These are phyloP conservation scores for Delphinella strobiligena DNA, from an alignment of 2,329 filamentous ascomycete genomes.

Conservation along the genomic window DNA sequence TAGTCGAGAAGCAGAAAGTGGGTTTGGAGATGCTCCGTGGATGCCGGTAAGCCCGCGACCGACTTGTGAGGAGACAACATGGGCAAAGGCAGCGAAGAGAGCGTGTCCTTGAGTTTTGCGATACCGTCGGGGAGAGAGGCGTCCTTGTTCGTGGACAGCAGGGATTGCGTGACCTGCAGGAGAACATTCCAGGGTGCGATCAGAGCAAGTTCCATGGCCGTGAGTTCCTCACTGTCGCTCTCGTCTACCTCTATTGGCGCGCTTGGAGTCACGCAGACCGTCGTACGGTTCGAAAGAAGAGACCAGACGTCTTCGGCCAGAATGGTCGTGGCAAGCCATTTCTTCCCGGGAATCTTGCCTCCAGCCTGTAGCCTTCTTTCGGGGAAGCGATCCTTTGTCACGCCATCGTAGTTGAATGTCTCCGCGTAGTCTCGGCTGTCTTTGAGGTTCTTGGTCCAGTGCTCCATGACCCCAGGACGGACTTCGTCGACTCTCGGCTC, in stretches of 20 bases:
- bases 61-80: slow-evolving; percentile 3
- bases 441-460: slow-evolving; percentile 16
- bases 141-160: slow-evolving; percentile 3
- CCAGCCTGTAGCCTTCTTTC: slow-evolving; percentile 8
- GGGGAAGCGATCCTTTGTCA: slow-evolving; percentile 6
- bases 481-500: slow-evolving; percentile 4
- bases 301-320: slow-evolving; percentile 8
- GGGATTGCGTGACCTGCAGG: slow-evolving; percentile 3
- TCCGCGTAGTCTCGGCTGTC: slow-evolving; percentile 24
- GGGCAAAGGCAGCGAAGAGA: not conserved
- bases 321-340: slow-evolving; percentile 13
- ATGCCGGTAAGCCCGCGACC: slow-evolving; percentile 6
- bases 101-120: not conserved
- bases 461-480: slow-evolving; percentile 14
- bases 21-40: slow-evolving; percentile 9
- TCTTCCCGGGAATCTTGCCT: slow-evolving; percentile 12
- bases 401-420: slow-evolving; percentile 19
- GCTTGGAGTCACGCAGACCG: slow-evolving; percentile 6
- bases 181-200: slow-evolving; percentile 4
- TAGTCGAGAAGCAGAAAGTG: slow-evolving; percentile 15
- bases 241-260: slow-evolving; percentile 6
- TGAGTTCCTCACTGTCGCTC: slow-evolving; percentile 8
- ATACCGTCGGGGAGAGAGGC: slow-evolving; percentile 1
- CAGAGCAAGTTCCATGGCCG: slow-evolving; percentile 2
- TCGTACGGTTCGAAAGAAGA: slow-evolving; percentile 4